Evolutionary conservation across 2,329 filamentous ascomycete species (phyloP), one percentile per base, ranked within the genome.

Genomic region (Pyrenophora tritici-repentis): DNA sequence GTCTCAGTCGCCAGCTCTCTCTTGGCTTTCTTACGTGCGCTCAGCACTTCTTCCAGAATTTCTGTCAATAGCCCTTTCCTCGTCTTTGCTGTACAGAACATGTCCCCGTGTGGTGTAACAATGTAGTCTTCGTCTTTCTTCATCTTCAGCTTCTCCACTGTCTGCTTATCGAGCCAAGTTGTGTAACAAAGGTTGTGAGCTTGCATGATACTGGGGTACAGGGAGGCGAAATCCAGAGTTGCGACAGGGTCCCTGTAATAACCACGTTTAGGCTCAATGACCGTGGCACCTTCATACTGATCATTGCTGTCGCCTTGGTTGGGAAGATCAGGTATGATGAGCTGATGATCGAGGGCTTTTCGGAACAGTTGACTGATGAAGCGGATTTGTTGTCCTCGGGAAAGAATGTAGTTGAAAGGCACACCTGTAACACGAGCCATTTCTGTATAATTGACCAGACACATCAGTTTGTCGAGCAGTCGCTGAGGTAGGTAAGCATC

Each of bases 361-460:
- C 94, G 87, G 81, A 96, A 99, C 13, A 99, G 80, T 71, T 99
- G 94, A 72, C 92, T 97, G 76, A 99, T 85, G 76, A 99, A 99
- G 68, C 96, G 96, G 71, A 99, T 87, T 75, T 99, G 95, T 73
- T 99, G 94, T 37, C 94, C 94, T 68, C 92, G 86, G 18, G 94
- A 86, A 2, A 99, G 82, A 37, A 99, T 82, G 68, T 88, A 96
- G 70, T 96, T 97, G 80, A 99, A 99, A 0, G 94, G 94, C 4
- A 99, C 93, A 64, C 94, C 94, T 20, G 95, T 99, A 75, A 99
- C 94, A 84, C 94, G 94, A 50, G 94, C 93, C 94, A 99, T 99
- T 76, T 99, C 94, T 0, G 94, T 97, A 68, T 97, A 97, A 72
- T 99, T 99, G 75, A 96, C 89, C n/a, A 99, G 80, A 75, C 94